These are phyloP conservation scores for Xylariaceae sp. DNA, from an alignment of 2,329 filamentous ascomycete species.

Conservation along the genomic window DNA sequence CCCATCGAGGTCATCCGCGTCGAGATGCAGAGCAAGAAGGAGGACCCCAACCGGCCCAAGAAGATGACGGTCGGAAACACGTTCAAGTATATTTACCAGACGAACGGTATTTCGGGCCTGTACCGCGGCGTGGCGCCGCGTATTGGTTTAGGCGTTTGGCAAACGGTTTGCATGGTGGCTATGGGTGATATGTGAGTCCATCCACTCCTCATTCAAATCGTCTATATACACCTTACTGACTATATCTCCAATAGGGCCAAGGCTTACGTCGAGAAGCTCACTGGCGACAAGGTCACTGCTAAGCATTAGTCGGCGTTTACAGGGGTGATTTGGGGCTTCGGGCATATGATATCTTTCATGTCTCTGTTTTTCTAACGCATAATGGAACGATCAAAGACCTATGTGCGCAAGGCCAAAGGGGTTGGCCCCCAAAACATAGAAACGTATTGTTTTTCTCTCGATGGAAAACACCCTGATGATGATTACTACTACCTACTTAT, in stretches of 20 bases:
- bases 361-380: background rate
- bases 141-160: conserved; percentile 94
- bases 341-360: conserved; percentile 9
- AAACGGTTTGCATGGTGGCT: conserved; percentile 99
- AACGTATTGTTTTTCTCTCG: background rate
- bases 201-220: background rate
- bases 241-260: conserved; percentile 49
- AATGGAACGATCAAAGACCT: background rate
- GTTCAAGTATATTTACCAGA: conserved; percentile 79
- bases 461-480: background rate
- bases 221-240: conserved; percentile 23
- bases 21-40: conserved; percentile 99
- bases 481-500: background rate
- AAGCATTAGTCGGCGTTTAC: conserved; percentile 55
- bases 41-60: conserved; percentile 95
- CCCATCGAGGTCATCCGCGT: conserved; percentile 99
- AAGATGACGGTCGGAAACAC: conserved; percentile 95
- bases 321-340: conserved; percentile 19
- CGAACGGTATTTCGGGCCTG: conserved; percentile 83
- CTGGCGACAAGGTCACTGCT: conserved; percentile 58
- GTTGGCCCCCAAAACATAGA: background rate
- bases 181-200: conserved; percentile 86
- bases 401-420: background rate
- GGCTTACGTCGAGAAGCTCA: conserved; percentile 61
- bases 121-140: conserved; percentile 94